Base-by-base conservation (phyloP, 2,329 filamentous ascomycete species). In the Erysiphe neolycopersici region DNA sequence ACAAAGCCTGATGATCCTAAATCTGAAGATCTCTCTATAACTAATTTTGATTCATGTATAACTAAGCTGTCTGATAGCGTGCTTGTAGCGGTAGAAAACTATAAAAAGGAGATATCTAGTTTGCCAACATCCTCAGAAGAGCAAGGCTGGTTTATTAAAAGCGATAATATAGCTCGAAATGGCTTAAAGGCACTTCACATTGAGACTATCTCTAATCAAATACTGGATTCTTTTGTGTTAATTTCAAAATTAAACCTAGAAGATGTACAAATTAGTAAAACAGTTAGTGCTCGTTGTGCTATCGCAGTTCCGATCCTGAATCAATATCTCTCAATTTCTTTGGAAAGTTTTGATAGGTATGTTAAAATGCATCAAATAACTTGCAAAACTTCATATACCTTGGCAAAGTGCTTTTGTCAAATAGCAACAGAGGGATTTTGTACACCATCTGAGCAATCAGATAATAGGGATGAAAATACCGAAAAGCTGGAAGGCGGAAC, bases 401-500 rank as follows among this genome's bases (percentile, higher is more conserved):
- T 98, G 38, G 71, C 76, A 31, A 81, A 76, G 42, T 71, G 75
- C 0, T 93, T 94, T 57, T 70, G 72, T 1, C 76, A 84, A 46
- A 70, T 98, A 42, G 75, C 80, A 1, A 69, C 73, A 0, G 75
- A 91, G 56, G 89, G 89, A 1, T 95, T 95, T 64, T 98, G 89
- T 56, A 82, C 76, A 17, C 89, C 89, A 0, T 68, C 79, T 18
- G 85, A 95, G 53, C 78, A 84, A 52, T 74, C 73, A 0, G 71
- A 81, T 36, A 72, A 76, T 41, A 72, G 76, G 45, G 67, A 73
- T 42, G 73, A 71, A 17, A 71, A 80, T 46, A 69, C 72, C 19
- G 81, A 85, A 12, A 79, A 92, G 52, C 65, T 94, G 29, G 87
- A 98, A 59, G 75, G 74, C 33, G 91, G 91, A 14, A 95, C 85